Conservation (phyloP, 495 filamentous ascomycete genomes). For the Aspergillus mulundensis region DNA sequence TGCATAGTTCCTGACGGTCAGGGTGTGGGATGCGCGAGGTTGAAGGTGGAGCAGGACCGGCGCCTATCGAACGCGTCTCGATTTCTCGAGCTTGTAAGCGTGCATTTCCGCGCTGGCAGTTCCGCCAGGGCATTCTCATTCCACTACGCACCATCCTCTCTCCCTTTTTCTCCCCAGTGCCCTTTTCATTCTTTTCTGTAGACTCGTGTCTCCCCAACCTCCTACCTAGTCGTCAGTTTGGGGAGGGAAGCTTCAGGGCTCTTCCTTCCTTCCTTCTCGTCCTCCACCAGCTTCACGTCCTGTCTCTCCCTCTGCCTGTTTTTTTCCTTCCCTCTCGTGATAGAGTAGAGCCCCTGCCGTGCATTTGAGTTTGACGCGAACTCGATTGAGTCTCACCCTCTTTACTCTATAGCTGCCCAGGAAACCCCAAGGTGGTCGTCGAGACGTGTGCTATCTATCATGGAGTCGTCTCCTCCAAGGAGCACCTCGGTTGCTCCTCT, state of each 20-base stretch:
- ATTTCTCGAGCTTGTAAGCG: slow-evolving; percentile 33
- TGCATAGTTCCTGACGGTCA: slow-evolving; percentile 19
- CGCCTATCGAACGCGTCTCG: slow-evolving; percentile 49
- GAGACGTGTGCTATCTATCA: slow-evolving; percentile 17
- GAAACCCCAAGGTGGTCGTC: slow-evolving; percentile 1
- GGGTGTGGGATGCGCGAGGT: slow-evolving; percentile 18
- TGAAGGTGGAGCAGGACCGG: slow-evolving; percentile 37
- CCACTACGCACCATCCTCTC: slow-evolving; percentile 35
- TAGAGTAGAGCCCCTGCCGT: slow-evolving; percentile 13
- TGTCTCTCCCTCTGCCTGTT: slow-evolving; percentile 8
- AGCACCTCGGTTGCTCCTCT: slow-evolving; percentile 37
- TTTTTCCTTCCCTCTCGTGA: background rate
- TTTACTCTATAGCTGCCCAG: slow-evolving; percentile 6
- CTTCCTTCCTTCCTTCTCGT: slow-evolving; percentile 23
- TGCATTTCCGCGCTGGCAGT: slow-evolving; percentile 43
- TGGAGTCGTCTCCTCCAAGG: slow-evolving; percentile 46
- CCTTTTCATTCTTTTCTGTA: slow-evolving; percentile 24
- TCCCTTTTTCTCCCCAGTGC: slow-evolving; percentile 32
- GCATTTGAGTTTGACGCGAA: slow-evolving; percentile 24
- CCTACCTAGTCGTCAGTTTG: slow-evolving; percentile 20
- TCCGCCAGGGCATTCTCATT: slow-evolving; percentile 30
- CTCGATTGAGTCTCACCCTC: slow-evolving; percentile 14
- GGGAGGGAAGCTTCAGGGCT: slow-evolving; percentile 15
- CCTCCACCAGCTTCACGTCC: slow-evolving; percentile 17
- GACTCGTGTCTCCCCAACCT: slow-evolving; percentile 19